These are phyloP conservation scores for Kuraishia piskuri DNA, from an alignment of 805 yeast genomes.

Conservation along the genomic window DNA sequence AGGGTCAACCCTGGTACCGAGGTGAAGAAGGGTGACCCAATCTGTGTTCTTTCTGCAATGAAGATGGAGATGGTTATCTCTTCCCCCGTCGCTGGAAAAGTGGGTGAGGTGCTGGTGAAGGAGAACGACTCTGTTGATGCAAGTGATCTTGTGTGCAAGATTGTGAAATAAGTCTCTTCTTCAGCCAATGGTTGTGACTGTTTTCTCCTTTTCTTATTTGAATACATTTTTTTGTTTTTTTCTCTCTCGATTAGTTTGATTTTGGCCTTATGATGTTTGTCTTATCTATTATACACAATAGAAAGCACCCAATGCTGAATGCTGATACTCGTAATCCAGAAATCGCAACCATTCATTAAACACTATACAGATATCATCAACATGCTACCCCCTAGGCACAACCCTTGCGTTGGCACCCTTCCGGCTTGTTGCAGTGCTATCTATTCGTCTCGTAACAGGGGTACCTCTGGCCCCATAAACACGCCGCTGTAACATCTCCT, in stretches of 20 bases:
- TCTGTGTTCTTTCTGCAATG: slow-evolving; percentile 94
- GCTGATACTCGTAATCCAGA: too few species aligned
- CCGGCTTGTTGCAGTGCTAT: neutral
- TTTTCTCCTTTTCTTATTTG: neutral
- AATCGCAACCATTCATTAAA: neutral
- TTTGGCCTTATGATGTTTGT: neutral
- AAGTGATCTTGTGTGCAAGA: slow-evolving; percentile 70
- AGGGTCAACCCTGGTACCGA: slow-evolving; percentile 81
- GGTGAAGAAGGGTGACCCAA: slow-evolving; percentile 93
- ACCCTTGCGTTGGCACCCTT: neutral
- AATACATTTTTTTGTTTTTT: neutral
- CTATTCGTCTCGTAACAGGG: neutral
- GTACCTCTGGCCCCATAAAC: slow-evolving; percentile 16
- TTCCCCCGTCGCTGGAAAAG: slow-evolving; percentile 82
- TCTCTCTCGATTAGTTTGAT: neutral
- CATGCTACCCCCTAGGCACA: neutral
- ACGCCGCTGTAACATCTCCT: slow-evolving; percentile 17
- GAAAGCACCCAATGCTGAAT: neutral
- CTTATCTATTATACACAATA: neutral
- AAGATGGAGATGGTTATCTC: slow-evolving; percentile 99
- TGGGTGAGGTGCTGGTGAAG: slow-evolving; percentile 67
- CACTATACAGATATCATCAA: too few species aligned
- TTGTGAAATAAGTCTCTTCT: slow-evolving; percentile 23
- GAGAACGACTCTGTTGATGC: slow-evolving; percentile 97
- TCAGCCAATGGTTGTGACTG: neutral